Percentiles rank a stretch among this genome's conserved stretches.
Evolutionary conservation across 371 early-diverging fungal genomes (phyloP).

Genomic region (Mucor circinelloides): DNA sequence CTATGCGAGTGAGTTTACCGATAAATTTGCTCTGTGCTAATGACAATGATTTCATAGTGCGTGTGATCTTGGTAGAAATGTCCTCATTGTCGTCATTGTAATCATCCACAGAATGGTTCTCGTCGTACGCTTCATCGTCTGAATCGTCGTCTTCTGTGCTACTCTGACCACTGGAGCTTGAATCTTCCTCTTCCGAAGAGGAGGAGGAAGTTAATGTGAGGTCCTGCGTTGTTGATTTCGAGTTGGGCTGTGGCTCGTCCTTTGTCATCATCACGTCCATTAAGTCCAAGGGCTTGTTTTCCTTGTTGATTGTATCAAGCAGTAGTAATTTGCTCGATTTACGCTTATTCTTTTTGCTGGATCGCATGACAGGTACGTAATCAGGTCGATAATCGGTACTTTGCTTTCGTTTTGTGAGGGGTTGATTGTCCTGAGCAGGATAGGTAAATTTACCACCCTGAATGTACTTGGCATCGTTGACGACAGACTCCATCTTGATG

Average conservation of each 20-base stretch:
- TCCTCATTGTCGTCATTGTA: background rate
- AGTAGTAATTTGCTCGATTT: background rate
- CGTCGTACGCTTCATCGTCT: background rate
- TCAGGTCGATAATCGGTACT: constrained; percentile 43
- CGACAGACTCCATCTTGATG: constrained; percentile 29
- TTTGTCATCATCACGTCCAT: background rate
- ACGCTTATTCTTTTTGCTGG: constrained; percentile 11
- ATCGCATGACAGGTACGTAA: constrained; percentile 32
- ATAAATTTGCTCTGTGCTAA: constrained; percentile 11
- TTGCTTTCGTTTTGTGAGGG: constrained; percentile 8
- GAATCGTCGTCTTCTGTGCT: background rate
- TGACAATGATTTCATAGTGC: constrained; percentile 1
- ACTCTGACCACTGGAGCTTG: background rate
- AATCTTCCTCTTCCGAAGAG: background rate
- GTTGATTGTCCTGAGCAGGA: background rate
- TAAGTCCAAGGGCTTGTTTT: constrained; percentile 6
- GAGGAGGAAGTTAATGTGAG: background rate
- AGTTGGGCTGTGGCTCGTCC: background rate
- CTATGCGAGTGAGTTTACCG: background rate
- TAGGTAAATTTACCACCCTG: constrained; percentile 54
- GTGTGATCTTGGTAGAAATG: background rate
- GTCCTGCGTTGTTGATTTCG: background rate
- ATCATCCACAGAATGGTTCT: background rate
- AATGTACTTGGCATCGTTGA: constrained; percentile 50
- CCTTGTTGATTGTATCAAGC: background rate